phyloP scores from a whole-genome alignment of 805 yeast genomes.

The Blastobotrys chiropterorum region DNA sequence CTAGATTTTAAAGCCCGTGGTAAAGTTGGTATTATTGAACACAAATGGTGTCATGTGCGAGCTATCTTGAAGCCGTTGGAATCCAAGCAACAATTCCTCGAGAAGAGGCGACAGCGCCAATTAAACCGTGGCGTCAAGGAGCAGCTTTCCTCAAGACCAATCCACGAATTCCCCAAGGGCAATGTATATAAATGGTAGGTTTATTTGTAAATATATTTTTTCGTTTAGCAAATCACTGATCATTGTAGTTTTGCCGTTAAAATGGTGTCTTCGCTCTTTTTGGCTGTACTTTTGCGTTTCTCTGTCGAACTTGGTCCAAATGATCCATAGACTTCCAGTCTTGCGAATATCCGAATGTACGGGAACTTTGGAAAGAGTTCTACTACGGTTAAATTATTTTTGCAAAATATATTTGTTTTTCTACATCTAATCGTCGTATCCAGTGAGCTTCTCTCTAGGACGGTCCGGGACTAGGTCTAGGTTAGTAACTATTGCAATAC shows the following conservation, averaged over 20 bases:
- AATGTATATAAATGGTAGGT: slow-evolving; percentile 33
- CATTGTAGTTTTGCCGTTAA: not conserved
- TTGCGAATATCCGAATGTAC: too few species aligned
- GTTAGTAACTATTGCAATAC: slow-evolving; percentile 12
- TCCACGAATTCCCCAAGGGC: slow-evolving; percentile 28
- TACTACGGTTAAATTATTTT: too few species aligned
- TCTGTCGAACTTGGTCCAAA: too few species aligned
- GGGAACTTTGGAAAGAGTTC: too few species aligned
- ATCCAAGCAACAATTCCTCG: slow-evolving; percentile 46
- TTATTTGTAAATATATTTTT: not conserved
- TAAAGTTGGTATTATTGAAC: slow-evolving; percentile 70
- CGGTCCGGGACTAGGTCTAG: slow-evolving; percentile 25
- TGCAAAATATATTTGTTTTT: slow-evolving; percentile 7
- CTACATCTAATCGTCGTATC: slow-evolving; percentile 30
- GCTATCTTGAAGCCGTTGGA: slow-evolving; percentile 65
- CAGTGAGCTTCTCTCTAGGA: slow-evolving; percentile 26
- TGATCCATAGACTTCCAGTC: too few species aligned
- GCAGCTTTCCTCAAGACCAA: slow-evolving; percentile 35
- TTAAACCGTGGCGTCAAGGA: slow-evolving; percentile 37
- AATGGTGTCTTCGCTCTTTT: not conserved
- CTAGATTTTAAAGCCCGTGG: slow-evolving; percentile 87
- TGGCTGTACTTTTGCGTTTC: not conserved
- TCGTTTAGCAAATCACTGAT: not conserved
- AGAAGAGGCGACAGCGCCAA: slow-evolving; percentile 43
- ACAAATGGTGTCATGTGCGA: slow-evolving; percentile 74